phyloP scores from a whole-genome alignment of 2,329 filamentous ascomycete species.

The Chaetomium sp. region DNA sequence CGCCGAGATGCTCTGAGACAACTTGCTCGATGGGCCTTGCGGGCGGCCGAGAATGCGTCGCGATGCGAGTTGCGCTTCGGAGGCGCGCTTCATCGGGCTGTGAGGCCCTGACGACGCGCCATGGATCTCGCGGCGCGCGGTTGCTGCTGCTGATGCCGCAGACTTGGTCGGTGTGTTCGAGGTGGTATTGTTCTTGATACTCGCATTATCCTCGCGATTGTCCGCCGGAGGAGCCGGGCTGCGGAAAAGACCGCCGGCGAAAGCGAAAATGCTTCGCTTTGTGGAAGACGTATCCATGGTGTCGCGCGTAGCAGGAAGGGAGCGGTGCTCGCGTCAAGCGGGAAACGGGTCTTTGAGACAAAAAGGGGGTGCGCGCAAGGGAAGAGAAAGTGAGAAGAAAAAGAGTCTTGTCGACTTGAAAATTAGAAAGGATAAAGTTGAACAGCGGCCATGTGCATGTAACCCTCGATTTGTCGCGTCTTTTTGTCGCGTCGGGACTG shows the following conservation, averaged over 20 bases:
- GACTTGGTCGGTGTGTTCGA: conserved; percentile 8
- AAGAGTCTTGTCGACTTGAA: background rate
- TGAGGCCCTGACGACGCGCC: conserved; percentile 25
- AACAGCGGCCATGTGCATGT: conserved; percentile 13
- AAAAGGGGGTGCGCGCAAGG: background rate
- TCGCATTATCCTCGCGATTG: conserved; percentile 9
- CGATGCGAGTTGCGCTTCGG: conserved; percentile 28
- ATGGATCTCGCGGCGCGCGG: conserved; percentile 20
- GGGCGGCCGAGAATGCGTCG: conserved; percentile 31
- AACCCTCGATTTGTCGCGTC: conserved; percentile 4
- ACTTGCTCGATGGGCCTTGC: conserved; percentile 29
- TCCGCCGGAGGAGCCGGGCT: conserved; percentile 15
- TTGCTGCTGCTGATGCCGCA: conserved; percentile 5
- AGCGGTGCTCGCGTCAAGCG: conserved; percentile 4
- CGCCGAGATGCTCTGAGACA: conserved; percentile 23
- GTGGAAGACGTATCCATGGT: conserved; percentile 24
- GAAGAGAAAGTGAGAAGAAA: background rate
- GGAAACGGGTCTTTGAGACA: background rate
- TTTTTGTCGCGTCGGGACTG: conserved; percentile 10
- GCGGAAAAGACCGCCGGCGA: conserved; percentile 19
- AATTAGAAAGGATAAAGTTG: background rate
- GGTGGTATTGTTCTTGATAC: too few species aligned
- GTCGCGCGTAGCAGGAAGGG: conserved; percentile 1
- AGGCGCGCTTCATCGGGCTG: conserved; percentile 30
- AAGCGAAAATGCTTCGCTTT: conserved; percentile 23